Percentiles rank a stretch among this genome's conserved stretches.
These are phyloP conservation scores for Verticillium isaacii DNA, from an alignment of 2,329 filamentous ascomycete genomes.

Conservation along the genomic window DNA sequence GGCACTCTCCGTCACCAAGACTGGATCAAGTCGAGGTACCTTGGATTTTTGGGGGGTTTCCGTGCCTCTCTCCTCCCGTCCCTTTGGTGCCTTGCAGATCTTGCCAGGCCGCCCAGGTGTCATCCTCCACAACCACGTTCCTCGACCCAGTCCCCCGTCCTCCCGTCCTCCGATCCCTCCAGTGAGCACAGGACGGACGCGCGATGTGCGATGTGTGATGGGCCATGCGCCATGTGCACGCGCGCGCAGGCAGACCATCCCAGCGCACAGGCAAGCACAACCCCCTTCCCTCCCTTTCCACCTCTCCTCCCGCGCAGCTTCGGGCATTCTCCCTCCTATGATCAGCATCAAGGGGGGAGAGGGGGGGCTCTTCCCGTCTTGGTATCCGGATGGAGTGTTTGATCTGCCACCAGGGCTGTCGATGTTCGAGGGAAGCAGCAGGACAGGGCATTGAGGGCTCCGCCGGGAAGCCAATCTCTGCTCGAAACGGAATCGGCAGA, in stretches of 20 bases:
- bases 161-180: not conserved
- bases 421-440: not conserved
- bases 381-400: not conserved
- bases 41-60: not conserved
- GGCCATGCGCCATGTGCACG: not conserved
- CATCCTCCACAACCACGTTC: not conserved
- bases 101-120: not conserved
- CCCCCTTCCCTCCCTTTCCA: not conserved
- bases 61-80: not conserved
- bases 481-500: not conserved
- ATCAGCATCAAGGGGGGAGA: not conserved
- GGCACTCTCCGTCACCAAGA: not conserved
- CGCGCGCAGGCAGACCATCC: not conserved
- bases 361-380: not conserved
- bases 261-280: not conserved
- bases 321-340: not conserved
- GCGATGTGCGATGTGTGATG: not conserved
- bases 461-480: not conserved
- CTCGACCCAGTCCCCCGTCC: not conserved
- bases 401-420: not conserved
- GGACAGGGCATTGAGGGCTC: not conserved
- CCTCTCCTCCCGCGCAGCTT: not conserved
- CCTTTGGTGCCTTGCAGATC: not conserved
- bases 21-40: not conserved
- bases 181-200: too few species aligned